Percentiles rank a stretch among this genome's conserved stretches.
phyloP scores from a whole-genome alignment of 768 basidiomycete genomes.

The Lactarius akahatsu region DNA sequence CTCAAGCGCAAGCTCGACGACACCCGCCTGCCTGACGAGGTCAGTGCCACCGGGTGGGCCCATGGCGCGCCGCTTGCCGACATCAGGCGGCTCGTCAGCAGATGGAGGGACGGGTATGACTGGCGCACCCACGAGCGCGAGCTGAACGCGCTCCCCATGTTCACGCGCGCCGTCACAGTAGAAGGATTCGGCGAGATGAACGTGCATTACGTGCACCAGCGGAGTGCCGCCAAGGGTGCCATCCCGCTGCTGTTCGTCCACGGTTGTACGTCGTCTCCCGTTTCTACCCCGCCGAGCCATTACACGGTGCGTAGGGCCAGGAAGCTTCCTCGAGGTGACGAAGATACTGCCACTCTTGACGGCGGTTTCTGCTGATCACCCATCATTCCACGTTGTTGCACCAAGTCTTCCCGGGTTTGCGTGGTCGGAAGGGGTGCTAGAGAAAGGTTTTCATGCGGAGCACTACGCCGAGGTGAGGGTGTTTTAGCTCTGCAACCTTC shows the following conservation, averaged over 20 bases:
- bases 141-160: too few species aligned
- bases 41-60: too few species aligned
- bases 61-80: too few species aligned
- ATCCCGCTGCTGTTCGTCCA: slow-evolving; percentile 59
- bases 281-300: background rate
- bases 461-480: slow-evolving; percentile 50
- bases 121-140: too few species aligned
- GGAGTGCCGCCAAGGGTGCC: slow-evolving; percentile 40
- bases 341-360: slow-evolving; percentile 52
- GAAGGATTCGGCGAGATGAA: too few species aligned
- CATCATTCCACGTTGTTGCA: slow-evolving; percentile 56
- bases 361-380: slow-evolving; percentile 38
- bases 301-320: slow-evolving; percentile 45
- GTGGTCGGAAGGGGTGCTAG: slow-evolving; percentile 51
- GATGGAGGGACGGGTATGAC: too few species aligned
- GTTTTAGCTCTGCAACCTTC: background rate
- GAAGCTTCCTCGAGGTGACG: slow-evolving; percentile 49
- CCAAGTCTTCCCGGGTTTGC: slow-evolving; percentile 52
- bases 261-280: slow-evolving; percentile 42
- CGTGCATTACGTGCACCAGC: slow-evolving; percentile 20
- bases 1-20: too few species aligned
- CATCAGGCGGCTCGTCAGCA: too few species aligned
- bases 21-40: too few species aligned
- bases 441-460: slow-evolving; percentile 43
- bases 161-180: too few species aligned